Conservation (phyloP, 331 rosid genomes). For the Malus hybrid region DNA sequence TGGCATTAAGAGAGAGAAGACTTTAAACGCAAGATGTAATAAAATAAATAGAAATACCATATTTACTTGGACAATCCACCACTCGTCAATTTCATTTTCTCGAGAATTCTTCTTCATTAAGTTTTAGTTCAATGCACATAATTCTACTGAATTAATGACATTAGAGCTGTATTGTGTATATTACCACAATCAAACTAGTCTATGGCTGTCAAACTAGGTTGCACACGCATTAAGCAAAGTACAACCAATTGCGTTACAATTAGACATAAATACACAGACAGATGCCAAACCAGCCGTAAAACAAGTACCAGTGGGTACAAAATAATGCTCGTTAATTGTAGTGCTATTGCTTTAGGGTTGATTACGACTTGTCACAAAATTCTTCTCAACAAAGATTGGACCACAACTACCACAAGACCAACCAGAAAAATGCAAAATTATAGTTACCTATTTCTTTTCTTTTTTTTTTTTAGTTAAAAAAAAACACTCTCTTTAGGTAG, state of each 20-base stretch:
- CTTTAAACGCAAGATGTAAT: background rate
- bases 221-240: background rate
- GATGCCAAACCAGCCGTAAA: background rate
- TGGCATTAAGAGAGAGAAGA: too few relatives aligned
- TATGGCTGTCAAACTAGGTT: background rate
- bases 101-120: background rate
- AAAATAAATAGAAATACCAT: too few relatives aligned
- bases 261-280: background rate
- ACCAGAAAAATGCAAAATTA: background rate
- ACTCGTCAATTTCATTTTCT: background rate
- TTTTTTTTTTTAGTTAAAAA: too few relatives aligned
- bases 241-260: background rate
- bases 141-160: background rate
- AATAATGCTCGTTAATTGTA: background rate
- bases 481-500: background rate
- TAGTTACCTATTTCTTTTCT: too few relatives aligned
- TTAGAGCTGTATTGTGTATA: background rate
- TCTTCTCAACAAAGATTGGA: background rate
- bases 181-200: background rate
- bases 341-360: background rate
- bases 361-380: constrained; percentile 11
- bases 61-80: too few relatives aligned
- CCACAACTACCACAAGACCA: background rate
- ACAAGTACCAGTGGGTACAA: background rate
- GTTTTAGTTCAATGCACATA: background rate